A percentile compares a stretch with the other conserved stretches of the same genome.
Evolutionary conservation across 805 yeast species (phyloP).

Genomic region (Yarrowia porcina): DNA sequence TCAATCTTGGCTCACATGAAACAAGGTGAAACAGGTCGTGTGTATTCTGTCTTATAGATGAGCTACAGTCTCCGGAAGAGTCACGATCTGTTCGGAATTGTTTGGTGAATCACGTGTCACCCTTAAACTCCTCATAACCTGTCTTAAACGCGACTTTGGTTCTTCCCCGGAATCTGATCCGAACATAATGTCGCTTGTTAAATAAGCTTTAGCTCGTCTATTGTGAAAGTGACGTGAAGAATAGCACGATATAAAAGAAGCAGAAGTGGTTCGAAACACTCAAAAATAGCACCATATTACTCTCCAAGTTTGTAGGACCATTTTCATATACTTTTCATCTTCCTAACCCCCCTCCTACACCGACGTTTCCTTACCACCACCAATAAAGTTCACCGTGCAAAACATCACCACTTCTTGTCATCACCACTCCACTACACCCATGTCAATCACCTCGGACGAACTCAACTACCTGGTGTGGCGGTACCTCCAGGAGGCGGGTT

Average conservation of each 20-base stretch:
- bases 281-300: too few relatives aligned
- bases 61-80: neutral
- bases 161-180: constrained; percentile 2
- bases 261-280: too few relatives aligned
- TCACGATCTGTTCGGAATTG: neutral
- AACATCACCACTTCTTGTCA: constrained; percentile 21
- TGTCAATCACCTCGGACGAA: constrained; percentile 81
- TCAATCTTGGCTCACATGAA: neutral
- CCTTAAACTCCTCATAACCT: neutral
- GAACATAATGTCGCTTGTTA: neutral
- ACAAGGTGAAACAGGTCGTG: neutral
- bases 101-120: too few relatives aligned
- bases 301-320: neutral
- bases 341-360: neutral
- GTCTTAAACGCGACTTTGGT: too few relatives aligned
- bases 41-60: too few relatives aligned
- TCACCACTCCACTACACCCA: constrained; percentile 34
- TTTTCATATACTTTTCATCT: neutral
- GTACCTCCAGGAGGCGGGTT: constrained; percentile 71
- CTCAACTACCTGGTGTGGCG: constrained; percentile 91
- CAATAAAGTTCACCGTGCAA: neutral
- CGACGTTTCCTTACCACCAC: neutral
- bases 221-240: too few relatives aligned
- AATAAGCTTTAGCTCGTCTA: neutral
- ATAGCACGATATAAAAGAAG: too few relatives aligned